Percentiles rank a stretch among this genome's conserved stretches.
phyloP scores from a whole-genome alignment of 768 basidiomycete genomes.

The Amanita molliuscula region DNA sequence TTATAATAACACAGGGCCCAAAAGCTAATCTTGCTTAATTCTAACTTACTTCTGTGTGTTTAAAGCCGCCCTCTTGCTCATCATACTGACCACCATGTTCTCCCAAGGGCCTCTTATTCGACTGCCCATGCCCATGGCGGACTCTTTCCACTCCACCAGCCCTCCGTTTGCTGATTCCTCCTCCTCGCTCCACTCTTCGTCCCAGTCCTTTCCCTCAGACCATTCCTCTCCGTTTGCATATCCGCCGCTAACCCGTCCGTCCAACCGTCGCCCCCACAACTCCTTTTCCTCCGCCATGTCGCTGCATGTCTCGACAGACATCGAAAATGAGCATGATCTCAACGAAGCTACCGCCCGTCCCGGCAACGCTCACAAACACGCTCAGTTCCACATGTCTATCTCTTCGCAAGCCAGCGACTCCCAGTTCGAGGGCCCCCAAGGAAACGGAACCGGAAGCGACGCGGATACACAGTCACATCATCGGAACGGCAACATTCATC shows the following conservation, averaged over 20 bases:
- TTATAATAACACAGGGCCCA: slow-evolving; percentile 2
- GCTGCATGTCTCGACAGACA: slow-evolving; percentile 29
- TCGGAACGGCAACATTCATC: slow-evolving; percentile 2
- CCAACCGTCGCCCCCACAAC: slow-evolving; percentile 12
- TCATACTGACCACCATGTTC: slow-evolving; percentile 2
- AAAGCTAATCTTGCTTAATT: slow-evolving; percentile 6
- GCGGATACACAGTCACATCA: slow-evolving; percentile 6
- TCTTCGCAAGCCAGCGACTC: neutral
- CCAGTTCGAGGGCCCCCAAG: neutral
- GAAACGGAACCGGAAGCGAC: neutral
- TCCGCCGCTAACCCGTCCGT: slow-evolving; percentile 13
- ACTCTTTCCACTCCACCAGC: neutral
- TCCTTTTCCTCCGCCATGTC: slow-evolving; percentile 15
- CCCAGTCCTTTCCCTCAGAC: slow-evolving; percentile 17
- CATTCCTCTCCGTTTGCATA: slow-evolving; percentile 8
- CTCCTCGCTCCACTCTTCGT: slow-evolving; percentile 25
- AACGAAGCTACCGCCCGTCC: slow-evolving; percentile 41
- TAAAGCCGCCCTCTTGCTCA: neutral
- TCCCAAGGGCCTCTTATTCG: slow-evolving; percentile 1
- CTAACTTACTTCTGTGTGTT: slow-evolving; percentile 3
- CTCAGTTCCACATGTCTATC: slow-evolving; percentile 24
- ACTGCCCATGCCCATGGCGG: neutral
- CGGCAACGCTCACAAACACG: slow-evolving; percentile 34
- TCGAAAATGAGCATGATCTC: slow-evolving; percentile 30
- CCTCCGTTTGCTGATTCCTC: slow-evolving; percentile 18